These are phyloP conservation scores for Phytophthora brassicae DNA, from an alignment of 352 stramenopile genomes.

Conservation along the genomic window DNA sequence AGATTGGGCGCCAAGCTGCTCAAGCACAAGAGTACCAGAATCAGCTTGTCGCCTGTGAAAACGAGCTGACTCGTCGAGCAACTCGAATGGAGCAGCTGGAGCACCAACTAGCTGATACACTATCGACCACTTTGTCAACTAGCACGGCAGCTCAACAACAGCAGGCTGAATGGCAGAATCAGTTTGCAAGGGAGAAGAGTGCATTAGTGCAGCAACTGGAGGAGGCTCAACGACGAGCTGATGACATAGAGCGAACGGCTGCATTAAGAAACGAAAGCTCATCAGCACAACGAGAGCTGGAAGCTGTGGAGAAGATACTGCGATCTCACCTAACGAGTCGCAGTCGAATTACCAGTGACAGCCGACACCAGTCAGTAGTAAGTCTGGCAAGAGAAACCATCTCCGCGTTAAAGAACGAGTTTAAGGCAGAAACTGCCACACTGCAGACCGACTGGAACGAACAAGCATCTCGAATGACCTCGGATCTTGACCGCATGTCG, in stretches of 20 bases:
- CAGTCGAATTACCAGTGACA: conserved; percentile 7
- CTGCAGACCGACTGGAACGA: conserved; percentile 53
- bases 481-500: conserved; percentile 45
- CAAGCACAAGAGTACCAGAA: conserved; percentile 32
- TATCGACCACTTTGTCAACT: conserved; percentile 32
- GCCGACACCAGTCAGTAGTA: conserved; percentile 10
- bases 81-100: conserved; percentile 47
- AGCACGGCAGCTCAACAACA: conserved; percentile 38
- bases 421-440: conserved; percentile 39
- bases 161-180: conserved; percentile 42
- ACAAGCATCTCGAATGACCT: conserved; percentile 35
- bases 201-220: conserved; percentile 45
- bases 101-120: conserved; percentile 39
- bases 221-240: conserved; percentile 40
- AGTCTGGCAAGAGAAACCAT: conserved; percentile 40
- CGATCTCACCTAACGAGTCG: conserved; percentile 20
- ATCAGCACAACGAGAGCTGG: conserved; percentile 38
- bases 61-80: conserved; percentile 27
- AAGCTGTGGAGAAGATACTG: conserved; percentile 47
- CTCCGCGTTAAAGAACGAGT: conserved; percentile 41
- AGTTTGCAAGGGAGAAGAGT: conserved; percentile 49
- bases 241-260: conserved; percentile 29
- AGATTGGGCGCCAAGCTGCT: conserved; percentile 48
- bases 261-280: conserved; percentile 37
- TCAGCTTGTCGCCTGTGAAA: conserved; percentile 24